Percentiles rank a stretch among this genome's conserved stretches.
These are phyloP conservation scores for Linum tenue DNA, from an alignment of 345 rosid genomes.

Conservation along the genomic window DNA sequence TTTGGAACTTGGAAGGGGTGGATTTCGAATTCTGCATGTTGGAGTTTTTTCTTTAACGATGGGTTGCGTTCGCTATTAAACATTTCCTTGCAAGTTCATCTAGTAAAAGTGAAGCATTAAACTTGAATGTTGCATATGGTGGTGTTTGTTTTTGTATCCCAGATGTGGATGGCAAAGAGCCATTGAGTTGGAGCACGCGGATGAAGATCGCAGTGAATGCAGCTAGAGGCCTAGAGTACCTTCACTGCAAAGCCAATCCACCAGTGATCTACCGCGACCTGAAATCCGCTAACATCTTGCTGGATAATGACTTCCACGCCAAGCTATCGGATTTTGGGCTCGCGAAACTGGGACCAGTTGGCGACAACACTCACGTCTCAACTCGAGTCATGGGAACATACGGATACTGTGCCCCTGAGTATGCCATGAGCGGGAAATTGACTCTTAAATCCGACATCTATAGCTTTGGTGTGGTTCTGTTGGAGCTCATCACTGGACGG, in stretches of 20 bases:
- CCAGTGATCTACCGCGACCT: constrained; percentile 1
- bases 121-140: neutral
- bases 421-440: constrained; percentile 6
- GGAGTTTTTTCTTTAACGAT: neutral
- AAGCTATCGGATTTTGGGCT: constrained; percentile 4
- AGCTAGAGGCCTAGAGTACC: neutral
- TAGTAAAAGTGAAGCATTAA: neutral
- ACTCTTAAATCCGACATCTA: constrained; percentile 3
- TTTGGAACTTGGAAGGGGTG: neutral
- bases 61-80: neutral
- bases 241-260: neutral
- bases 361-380: constrained; percentile 3
- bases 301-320: neutral
- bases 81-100: too few relatives aligned
- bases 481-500: neutral
- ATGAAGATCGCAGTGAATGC: too few relatives aligned
- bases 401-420: constrained; percentile 4
- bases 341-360: neutral
- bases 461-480: constrained; percentile 3
- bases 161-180: neutral
- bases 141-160: neutral
- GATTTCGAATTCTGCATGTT: neutral
- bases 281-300: constrained; percentile 3
- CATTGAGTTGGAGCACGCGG: too few relatives aligned
- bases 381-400: neutral